Percentiles rank a stretch among this genome's conserved stretches.
Evolutionary conservation across 169 alveolate species (phyloP).

Genomic region (Plasmodium inui): DNA sequence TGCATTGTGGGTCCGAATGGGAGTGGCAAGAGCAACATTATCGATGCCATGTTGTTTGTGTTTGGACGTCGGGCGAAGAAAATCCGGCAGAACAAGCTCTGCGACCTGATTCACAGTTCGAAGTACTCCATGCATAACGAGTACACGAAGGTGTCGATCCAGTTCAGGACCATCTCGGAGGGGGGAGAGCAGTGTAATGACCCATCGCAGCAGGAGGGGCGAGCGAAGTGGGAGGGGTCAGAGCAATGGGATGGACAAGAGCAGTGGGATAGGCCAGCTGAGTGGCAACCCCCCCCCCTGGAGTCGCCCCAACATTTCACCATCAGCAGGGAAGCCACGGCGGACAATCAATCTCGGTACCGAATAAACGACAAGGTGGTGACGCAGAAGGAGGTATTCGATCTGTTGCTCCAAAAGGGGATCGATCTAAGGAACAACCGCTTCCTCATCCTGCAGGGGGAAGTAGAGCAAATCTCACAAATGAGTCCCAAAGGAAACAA

Average conservation of each 20-base stretch:
- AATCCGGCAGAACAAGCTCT: conserved; percentile 95
- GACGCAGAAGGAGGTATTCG: conserved; percentile 92
- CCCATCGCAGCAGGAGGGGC: too few relatives aligned
- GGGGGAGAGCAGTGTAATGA: neutral
- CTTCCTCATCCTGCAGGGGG: conserved; percentile 95
- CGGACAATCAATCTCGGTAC: conserved; percentile 83
- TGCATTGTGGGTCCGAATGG: conserved; percentile 99
- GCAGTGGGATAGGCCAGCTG: neutral
- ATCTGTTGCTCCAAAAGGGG: conserved; percentile 91
- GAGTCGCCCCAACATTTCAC: too few relatives aligned
- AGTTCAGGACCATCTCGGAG: conserved; percentile 90
- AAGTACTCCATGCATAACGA: conserved; percentile 86
- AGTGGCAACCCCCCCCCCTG: too few relatives aligned
- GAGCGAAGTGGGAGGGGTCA: neutral
- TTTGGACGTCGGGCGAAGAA: conserved; percentile 97
- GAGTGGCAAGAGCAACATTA: conserved; percentile 99
- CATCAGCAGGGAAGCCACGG: conserved; percentile 83
- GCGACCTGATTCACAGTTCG: conserved; percentile 95
- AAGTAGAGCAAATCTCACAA: conserved; percentile 97
- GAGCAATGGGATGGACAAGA: too few relatives aligned
- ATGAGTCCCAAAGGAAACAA: conserved; percentile 97
- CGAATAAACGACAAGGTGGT: conserved; percentile 90
- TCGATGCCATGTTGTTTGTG: conserved; percentile 98
- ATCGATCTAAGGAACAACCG: conserved; percentile 96
- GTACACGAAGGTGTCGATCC: conserved; percentile 93